Base-by-base conservation (phyloP, 345 rosid genomes). In the Capsella bursapastoris region DNA sequence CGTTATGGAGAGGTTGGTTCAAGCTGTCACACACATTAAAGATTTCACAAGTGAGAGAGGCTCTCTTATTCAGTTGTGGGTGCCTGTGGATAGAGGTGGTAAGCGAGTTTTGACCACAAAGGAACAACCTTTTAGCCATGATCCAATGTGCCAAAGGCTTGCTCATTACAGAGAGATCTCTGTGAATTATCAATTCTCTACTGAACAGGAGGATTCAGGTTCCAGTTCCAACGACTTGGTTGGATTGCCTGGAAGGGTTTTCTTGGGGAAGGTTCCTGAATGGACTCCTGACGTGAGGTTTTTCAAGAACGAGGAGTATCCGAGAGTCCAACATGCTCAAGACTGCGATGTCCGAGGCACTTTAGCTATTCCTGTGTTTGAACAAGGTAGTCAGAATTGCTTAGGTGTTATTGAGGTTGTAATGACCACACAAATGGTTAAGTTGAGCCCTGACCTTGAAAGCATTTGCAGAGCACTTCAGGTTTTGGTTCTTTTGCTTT, bases 261-360 rank as follows among this genome's bases (percentile, higher is more conserved):
- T 85, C 86, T 76, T 91, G 79, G 85, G 83, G 49, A 83, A 88
- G 78, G 87, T 88, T 79, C 97, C 97, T 41, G 98, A 94, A 79
- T 94, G 97, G 96, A 91, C 95, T 48, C 98, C 97, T 27, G 97
- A 94, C 85, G 97, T 90, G 50, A 85, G 90, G 55, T 91, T 88
- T 82, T 91, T 91, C 66, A 85, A 82, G 84, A 88, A 86, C 43
- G 97, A 94, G 14, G 98, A 94, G 72, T 94, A 91, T 80, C 85
- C 79, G 0, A 85, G 97, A 66, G 84, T 91, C 2, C 74, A 57
- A 72, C 84, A 94, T 71, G 98, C 98, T 71, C 95, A 87, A 73
- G 81, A 74, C 72, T 83, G 80, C 43, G 93, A 89, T 76, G 90
- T 95, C 11, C 83, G 93, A 2, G 99, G 99, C 18, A 87, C 93